A percentile compares a stretch with the other conserved stretches of the same genome.
Conservation (phyloP, 768 basidiomycete species). For the Botryobasidium botryosum region DNA sequence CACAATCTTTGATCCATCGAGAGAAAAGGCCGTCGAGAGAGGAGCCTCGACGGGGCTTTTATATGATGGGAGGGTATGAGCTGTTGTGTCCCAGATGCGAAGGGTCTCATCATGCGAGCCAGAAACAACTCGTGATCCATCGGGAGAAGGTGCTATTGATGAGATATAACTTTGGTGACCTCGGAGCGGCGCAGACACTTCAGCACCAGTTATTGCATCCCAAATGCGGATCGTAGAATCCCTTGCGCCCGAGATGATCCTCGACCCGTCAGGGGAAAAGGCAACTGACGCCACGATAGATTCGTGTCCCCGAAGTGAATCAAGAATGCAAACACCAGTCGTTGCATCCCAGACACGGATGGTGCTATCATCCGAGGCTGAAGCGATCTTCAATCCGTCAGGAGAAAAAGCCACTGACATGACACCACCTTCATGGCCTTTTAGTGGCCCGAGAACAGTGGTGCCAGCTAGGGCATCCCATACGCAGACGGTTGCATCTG, state of each 20-base stretch:
- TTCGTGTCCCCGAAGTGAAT: background rate
- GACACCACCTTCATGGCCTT: conserved; percentile 3
- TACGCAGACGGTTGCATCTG: conserved; percentile 2
- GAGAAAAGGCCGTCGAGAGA: conserved; percentile 1
- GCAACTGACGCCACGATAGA: background rate
- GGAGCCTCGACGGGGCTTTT: too few relatives aligned
- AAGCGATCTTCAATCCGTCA: conserved; percentile 6
- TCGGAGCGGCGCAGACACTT: background rate
- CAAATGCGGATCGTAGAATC: conserved; percentile 2
- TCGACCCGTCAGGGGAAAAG: conserved; percentile 1
- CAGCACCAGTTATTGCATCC: conserved; percentile 5
- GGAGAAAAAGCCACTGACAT: conserved; percentile 6
- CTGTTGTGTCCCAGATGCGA: background rate
- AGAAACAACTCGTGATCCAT: conserved; percentile 4
- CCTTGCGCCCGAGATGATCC: background rate
- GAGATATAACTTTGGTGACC: conserved; percentile 1
- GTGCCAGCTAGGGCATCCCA: conserved; percentile 7
- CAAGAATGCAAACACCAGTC: background rate
- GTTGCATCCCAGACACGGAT: conserved; percentile 6
- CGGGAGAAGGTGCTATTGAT: conserved; percentile 8
- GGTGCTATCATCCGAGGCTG: conserved; percentile 6
- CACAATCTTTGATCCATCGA: background rate
- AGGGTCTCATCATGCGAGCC: background rate
- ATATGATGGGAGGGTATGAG: background rate
- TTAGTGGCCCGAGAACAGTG: background rate